A percentile compares a stretch with the other conserved stretches of the same genome.
Conservation (phyloP, 2,329 filamentous ascomycete species). For the Aspergillus oerlinghausenensis region DNA sequence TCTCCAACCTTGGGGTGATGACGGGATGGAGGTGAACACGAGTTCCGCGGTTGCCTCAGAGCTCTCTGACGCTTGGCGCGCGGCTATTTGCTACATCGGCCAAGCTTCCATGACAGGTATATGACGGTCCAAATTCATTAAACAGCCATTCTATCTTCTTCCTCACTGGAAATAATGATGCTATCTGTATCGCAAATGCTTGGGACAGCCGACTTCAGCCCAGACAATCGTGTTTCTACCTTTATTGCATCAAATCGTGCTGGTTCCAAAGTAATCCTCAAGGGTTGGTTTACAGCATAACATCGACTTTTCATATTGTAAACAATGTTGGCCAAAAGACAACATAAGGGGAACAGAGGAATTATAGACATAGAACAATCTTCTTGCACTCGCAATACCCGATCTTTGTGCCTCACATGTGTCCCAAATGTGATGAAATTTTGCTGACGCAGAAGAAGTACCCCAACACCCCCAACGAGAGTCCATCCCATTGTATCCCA, state of each 20-base stretch:
- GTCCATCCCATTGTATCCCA: slow-evolving; percentile 37
- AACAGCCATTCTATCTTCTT: too few relatives aligned
- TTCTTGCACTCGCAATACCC: slow-evolving; percentile 30
- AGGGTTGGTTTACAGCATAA: not conserved
- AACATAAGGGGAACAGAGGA: slow-evolving; percentile 7
- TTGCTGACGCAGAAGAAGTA: slow-evolving; percentile 34
- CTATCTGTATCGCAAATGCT: not conserved
- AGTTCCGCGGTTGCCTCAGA: slow-evolving; percentile 24
- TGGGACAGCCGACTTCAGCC: not conserved
- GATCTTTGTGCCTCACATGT: slow-evolving; percentile 21
- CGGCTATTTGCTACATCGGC: slow-evolving; percentile 14
- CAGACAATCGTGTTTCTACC: not conserved
- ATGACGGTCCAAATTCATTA: too few relatives aligned
- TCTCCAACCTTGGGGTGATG: slow-evolving; percentile 17
- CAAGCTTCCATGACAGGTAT: not conserved
- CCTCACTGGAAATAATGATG: not conserved
- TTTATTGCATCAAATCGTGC: too few relatives aligned
- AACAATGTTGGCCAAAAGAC: not conserved
- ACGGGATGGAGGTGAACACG: slow-evolving; percentile 24
- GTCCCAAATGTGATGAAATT: slow-evolving; percentile 20
- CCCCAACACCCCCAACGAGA: slow-evolving; percentile 37
- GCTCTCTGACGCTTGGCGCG: slow-evolving; percentile 23
- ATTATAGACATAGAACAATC: slow-evolving; percentile 31
- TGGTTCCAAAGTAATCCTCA: not conserved
- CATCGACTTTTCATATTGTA: not conserved